Conservation (phyloP, 768 basidiomycete species). For the Roridomyces roridus region DNA sequence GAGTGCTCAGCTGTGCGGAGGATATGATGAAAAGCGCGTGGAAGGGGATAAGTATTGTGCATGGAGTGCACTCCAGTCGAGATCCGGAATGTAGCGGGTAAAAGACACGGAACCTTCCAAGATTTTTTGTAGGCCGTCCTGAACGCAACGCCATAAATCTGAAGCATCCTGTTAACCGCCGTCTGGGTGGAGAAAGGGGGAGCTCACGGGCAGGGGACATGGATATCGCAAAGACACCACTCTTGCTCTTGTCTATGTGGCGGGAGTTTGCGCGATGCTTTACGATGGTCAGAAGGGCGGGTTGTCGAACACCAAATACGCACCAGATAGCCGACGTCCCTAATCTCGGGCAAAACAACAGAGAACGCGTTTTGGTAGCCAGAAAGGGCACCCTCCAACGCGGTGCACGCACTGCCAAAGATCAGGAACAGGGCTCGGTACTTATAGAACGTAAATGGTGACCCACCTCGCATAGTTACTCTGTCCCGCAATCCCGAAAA, state of each 20-base stretch:
- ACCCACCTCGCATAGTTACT: slow-evolving; percentile 42
- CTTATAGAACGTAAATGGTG: too few species aligned
- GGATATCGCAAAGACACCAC: not conserved
- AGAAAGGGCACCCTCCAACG: too few species aligned
- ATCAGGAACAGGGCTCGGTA: too few species aligned
- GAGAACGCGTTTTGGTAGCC: too few species aligned
- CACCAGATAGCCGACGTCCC: not conserved
- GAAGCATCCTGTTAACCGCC: not conserved
- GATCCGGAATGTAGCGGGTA: not conserved
- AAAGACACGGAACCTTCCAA: not conserved
- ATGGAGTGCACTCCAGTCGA: not conserved
- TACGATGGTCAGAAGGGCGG: not conserved
- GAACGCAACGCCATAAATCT: not conserved
- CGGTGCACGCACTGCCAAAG: too few species aligned
- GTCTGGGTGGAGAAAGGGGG: not conserved
- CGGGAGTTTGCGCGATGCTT: not conserved
- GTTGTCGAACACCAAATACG: too few species aligned
- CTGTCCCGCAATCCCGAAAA: slow-evolving; percentile 44
- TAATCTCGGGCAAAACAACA: not conserved
- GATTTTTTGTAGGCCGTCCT: not conserved
- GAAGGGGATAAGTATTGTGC: not conserved
- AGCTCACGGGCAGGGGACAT: not conserved
- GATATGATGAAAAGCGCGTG: not conserved
- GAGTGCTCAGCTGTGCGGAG: not conserved
- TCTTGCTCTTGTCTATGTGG: not conserved